phyloP scores from a whole-genome alignment of 2,329 filamentous ascomycete species.

The Apiospora malaysiana region DNA sequence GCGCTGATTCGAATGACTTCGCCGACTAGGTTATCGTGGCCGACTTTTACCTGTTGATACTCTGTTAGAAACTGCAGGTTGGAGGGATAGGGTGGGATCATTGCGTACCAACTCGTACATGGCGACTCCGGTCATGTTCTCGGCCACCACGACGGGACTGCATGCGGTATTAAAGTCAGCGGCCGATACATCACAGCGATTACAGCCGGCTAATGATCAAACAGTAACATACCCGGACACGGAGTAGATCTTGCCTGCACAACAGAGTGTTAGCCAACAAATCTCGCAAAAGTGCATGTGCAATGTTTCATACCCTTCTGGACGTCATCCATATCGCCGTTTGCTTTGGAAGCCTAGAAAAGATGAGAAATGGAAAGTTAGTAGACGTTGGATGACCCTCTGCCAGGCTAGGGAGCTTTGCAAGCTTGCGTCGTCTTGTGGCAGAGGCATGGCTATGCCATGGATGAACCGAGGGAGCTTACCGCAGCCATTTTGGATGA shows the following conservation, averaged over 20 bases:
- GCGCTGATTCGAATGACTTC: conserved; percentile 98
- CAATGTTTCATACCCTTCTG: conserved; percentile 35
- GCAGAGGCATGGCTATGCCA: neutral
- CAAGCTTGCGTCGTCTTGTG: neutral
- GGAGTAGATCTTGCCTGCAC: conserved; percentile 62
- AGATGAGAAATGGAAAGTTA: neutral
- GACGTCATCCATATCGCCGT: conserved; percentile 40
- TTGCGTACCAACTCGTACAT: conserved; percentile 94
- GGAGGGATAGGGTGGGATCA: neutral
- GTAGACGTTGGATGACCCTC: neutral
- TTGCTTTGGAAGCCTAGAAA: conserved; percentile 35
- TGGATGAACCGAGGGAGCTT: conserved; percentile 41
- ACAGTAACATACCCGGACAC: conserved; percentile 49
- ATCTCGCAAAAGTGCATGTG: conserved; percentile 19
- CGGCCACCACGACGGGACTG: conserved; percentile 92
- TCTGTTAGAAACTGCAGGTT: conserved; percentile 14
- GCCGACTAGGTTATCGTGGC: conserved; percentile 88
- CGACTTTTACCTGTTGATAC: conserved; percentile 76
- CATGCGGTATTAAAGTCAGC: conserved; percentile 40
- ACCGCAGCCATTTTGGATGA: conserved; percentile 60
- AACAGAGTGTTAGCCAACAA: conserved; percentile 24
- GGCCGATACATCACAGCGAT: conserved; percentile 25
- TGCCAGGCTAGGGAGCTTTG: neutral
- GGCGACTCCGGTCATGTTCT: conserved; percentile 98
- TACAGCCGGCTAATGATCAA: conserved; percentile 7